Percentiles rank a stretch among this genome's conserved stretches.
Conservation (phyloP, 768 basidiomycete species). For the Suillus lakei region DNA sequence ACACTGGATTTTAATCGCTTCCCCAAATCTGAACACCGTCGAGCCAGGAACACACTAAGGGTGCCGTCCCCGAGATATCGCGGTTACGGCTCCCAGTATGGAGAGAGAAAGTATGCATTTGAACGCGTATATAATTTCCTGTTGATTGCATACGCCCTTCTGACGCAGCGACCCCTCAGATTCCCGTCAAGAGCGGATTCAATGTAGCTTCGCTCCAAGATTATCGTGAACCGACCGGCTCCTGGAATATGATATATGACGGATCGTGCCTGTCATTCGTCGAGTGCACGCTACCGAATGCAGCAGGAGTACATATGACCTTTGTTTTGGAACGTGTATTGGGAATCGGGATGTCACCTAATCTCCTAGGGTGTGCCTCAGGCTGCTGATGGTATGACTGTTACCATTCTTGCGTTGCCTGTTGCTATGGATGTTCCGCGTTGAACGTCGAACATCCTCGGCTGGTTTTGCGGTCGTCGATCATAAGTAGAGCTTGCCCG, state of each 20-base stretch:
- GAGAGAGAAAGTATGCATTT: constrained; percentile 40
- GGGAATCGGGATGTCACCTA: constrained; percentile 17
- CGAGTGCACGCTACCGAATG: constrained; percentile 26
- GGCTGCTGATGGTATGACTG: background rate
- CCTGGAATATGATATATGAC: constrained; percentile 31
- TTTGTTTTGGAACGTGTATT: constrained; percentile 21
- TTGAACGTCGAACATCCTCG: constrained; percentile 33
- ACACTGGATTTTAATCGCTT: background rate
- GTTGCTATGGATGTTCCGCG: constrained; percentile 19
- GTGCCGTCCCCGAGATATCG: constrained; percentile 38
- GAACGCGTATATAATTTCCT: constrained; percentile 28
- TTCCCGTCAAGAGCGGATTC: constrained; percentile 39
- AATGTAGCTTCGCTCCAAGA: constrained; percentile 32
- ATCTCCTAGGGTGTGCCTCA: background rate
- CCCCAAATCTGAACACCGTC: background rate
- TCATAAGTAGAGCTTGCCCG: constrained; percentile 20
- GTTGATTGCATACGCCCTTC: constrained; percentile 25
- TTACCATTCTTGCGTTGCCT: constrained; percentile 30
- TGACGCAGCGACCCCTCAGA: constrained; percentile 12
- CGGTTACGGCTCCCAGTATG: constrained; percentile 35
- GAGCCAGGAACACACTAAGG: constrained; percentile 20
- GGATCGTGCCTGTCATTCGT: constrained; percentile 38
- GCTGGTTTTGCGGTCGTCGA: constrained; percentile 38
- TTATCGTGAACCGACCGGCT: constrained; percentile 33
- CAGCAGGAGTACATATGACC: background rate